Evolutionary conservation across 805 yeast species (phyloP).

Genomic region (Wickerhamiella cacticola): DNA sequence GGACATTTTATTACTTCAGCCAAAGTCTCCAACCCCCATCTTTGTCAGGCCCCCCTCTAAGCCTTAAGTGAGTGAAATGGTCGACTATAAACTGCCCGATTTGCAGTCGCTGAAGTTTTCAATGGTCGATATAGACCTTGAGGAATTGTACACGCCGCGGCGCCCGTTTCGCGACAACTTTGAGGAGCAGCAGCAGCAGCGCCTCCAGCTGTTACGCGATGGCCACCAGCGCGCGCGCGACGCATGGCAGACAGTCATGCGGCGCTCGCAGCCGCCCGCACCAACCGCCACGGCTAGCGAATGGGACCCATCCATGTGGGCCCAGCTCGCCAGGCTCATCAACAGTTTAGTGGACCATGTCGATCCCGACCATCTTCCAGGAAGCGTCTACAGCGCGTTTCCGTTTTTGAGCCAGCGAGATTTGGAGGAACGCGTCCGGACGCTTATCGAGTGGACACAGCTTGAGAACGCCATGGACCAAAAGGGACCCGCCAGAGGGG

Average conservation of each 20-base stretch:
- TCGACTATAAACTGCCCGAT: neutral
- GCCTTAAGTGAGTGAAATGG: neutral
- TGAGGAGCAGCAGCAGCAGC: neutral
- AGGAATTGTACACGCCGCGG: neutral
- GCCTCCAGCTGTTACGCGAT: neutral
- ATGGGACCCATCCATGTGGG: too few species aligned
- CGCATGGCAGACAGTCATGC: neutral
- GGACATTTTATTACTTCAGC: neutral
- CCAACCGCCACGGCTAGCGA: too few species aligned
- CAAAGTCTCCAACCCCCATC: too few species aligned
- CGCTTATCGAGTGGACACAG: neutral
- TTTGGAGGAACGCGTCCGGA: neutral
- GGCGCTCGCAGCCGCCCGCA: neutral
- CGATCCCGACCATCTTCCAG: neutral
- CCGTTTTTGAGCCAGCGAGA: neutral
- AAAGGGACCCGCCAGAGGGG: too few species aligned
- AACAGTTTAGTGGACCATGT: neutral
- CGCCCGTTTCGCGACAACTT: neutral
- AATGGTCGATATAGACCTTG: neutral
- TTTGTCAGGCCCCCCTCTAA: too few species aligned
- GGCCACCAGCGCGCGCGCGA: neutral
- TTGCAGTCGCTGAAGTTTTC: neutral
- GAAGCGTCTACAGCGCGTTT: neutral
- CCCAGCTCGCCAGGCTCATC: neutral
- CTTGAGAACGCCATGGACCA: neutral